Conservation (phyloP, 371 early-diverging fungal genomes). For the Blastocladiella emersonii region DNA sequence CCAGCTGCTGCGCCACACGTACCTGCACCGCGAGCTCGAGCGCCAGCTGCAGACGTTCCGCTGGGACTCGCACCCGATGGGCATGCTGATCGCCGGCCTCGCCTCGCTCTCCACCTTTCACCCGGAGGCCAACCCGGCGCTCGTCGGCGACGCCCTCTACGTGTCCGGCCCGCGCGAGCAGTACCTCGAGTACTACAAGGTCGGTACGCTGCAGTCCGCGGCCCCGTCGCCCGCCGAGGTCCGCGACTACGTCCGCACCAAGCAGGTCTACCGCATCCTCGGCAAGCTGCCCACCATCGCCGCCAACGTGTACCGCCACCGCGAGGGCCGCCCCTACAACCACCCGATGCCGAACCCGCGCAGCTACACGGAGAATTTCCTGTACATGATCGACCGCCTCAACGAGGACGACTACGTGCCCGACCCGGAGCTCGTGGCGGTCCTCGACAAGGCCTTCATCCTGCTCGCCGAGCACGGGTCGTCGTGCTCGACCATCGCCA, state of each 20-base stretch:
- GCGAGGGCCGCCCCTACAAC: conserved; percentile 29
- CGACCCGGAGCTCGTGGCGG: conserved; percentile 18
- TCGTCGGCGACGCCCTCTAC: conserved; percentile 7
- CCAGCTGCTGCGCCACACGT: conserved; percentile 28
- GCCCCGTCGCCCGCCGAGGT: conserved; percentile 17
- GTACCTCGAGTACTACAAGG: neutral
- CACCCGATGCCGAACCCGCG: conserved; percentile 18
- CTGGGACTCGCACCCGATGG: conserved; percentile 31
- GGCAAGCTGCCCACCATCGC: conserved; percentile 36
- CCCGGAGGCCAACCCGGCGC: conserved; percentile 33
- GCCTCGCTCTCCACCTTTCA: conserved; percentile 31
- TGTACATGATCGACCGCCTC: conserved; percentile 22
- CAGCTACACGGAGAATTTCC: conserved; percentile 20
- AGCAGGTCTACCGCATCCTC: conserved; percentile 24
- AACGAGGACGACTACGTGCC: conserved; percentile 24
- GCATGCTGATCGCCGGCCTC: conserved; percentile 9
- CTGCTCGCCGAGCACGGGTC: conserved; percentile 34
- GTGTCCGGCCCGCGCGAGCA: neutral
- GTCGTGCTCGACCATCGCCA: conserved; percentile 12
- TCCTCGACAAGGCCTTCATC: conserved; percentile 28
- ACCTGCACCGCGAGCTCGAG: conserved; percentile 26
- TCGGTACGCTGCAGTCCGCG: conserved; percentile 3
- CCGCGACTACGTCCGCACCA: conserved; percentile 16
- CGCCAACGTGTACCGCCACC: conserved; percentile 22
- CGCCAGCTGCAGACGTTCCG: conserved; percentile 26